A percentile compares a stretch with the other conserved stretches of the same genome.
These are phyloP conservation scores for Yamadazyma jaroonii DNA, from an alignment of 1,139 yeast genomes.

Conservation along the genomic window DNA sequence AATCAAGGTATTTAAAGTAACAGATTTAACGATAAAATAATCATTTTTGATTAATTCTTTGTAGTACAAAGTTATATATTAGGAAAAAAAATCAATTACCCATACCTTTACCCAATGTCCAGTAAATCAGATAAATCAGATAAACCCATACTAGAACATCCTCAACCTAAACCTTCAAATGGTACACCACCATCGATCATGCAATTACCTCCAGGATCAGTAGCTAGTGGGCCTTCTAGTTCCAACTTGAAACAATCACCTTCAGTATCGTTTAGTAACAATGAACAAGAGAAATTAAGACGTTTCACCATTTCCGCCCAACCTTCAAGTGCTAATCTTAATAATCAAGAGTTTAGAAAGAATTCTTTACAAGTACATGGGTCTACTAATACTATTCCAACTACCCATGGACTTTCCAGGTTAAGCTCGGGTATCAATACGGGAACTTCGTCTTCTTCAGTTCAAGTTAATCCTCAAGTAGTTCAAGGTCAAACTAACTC, in stretches of 20 bases:
- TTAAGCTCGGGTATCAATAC: background rate
- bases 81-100: background rate
- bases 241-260: slow-evolving; percentile 12
- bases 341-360: slow-evolving; percentile 11
- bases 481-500: slow-evolving; percentile 2
- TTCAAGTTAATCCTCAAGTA: slow-evolving; percentile 4
- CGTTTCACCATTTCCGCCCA: slow-evolving; percentile 48
- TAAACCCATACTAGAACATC: slow-evolving; percentile 13
- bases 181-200: slow-evolving; percentile 6
- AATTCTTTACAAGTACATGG: slow-evolving; percentile 9
- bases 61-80: too few species aligned
- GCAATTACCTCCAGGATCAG: background rate
- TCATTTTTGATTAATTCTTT: too few species aligned
- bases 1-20: too few species aligned
- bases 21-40: too few species aligned
- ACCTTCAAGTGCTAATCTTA: slow-evolving; percentile 30
- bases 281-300: slow-evolving; percentile 40
- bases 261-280: slow-evolving; percentile 39
- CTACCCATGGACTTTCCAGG: background rate
- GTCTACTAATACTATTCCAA: background rate
- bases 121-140: background rate
- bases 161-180: slow-evolving; percentile 9
- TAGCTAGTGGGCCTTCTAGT: background rate
- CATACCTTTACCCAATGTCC: background rate
- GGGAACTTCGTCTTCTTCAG: slow-evolving; percentile 1